These are phyloP conservation scores for Tolypocladium endophyticum DNA, from an alignment of 2,329 filamentous ascomycete genomes.

Conservation along the genomic window DNA sequence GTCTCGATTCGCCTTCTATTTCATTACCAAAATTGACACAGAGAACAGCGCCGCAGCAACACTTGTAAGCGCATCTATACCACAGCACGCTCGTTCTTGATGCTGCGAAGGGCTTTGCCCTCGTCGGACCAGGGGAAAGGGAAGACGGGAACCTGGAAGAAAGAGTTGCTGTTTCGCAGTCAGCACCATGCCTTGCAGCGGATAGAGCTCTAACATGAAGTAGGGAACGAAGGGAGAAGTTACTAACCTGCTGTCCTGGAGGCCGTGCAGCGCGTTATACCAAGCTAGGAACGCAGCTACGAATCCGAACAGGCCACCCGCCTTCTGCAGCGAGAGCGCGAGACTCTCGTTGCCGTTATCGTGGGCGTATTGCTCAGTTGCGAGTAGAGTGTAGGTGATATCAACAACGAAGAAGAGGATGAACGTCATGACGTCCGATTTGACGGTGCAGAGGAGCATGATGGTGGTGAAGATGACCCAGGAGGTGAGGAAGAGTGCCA, in stretches of 20 bases:
- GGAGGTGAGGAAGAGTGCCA: constrained; percentile 66
- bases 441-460: constrained; percentile 62
- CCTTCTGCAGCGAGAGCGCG: constrained; percentile 46
- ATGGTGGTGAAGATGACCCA: constrained; percentile 83
- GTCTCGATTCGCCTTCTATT: neutral
- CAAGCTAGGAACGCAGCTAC: constrained; percentile 72
- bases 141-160: constrained; percentile 85
- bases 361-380: constrained; percentile 47
- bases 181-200: constrained; percentile 12
- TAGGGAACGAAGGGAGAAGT: neutral
- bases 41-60: neutral
- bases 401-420: constrained; percentile 68
- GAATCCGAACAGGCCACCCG: constrained; percentile 72
- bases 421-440: constrained; percentile 71
- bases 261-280: constrained; percentile 79
- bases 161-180: constrained; percentile 55
- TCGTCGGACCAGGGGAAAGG: constrained; percentile 93
- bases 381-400: constrained; percentile 63
- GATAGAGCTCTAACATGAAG: neutral
- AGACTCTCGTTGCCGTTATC: constrained; percentile 39
- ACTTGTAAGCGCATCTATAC: constrained; percentile 3
- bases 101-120: constrained; percentile 46
- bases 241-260: constrained; percentile 58
- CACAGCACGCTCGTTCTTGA: constrained; percentile 25
- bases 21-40: neutral